Evolutionary conservation across 805 yeast species (phyloP), one percentile per base, ranked within the genome.

Genomic region (Nakazawaea populi): DNA sequence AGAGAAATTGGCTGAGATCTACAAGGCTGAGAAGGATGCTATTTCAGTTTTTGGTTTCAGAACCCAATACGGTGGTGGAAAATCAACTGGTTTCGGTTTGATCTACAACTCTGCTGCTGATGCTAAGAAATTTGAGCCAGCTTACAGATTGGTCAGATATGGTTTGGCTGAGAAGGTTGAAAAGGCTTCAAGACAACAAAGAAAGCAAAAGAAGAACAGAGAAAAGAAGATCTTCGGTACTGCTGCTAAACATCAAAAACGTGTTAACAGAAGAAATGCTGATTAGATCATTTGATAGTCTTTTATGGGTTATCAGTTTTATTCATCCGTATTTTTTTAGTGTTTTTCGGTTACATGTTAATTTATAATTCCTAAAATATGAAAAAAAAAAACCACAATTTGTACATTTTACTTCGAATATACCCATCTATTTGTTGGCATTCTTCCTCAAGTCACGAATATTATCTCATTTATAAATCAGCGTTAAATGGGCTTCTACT

Each of bases 151-250:
- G 73, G 96, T 94, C 68, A 91, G 99, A 87, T 87, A 89, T 83
- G 98, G 98, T 71, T 83, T 91, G 73, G 97, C 96, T 72, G 80
- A 80, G 67, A 90, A 89, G 85, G 91, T 86, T 70, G 97, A 92
- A 79, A 90, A 89, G 83, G 82, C 96, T 68, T 89, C 97, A 69
- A 91, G 98, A 90, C 97, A 91, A 83, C 99, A 94, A 84, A 89
- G 99, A 85, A 94, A 94, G 80, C 98, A 92, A 84, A 89, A 87
- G 90, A 92, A 94, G 91, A 94, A 94, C 96, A 90, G 97, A 84
- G 96, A 87, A 72, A 85, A 87, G 90, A 94, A 94, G 88, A 76
- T 89, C 86, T 90, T 92, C 72, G 99, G 99, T 86, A 94, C 99
- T 70, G 96, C 91, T 72, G 86, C 82, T 75, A 83, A 88, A 76